Percentiles rank a stretch among this genome's conserved stretches.
Conservation (phyloP, 768 basidiomycete genomes). For the Naematelia encephala region DNA sequence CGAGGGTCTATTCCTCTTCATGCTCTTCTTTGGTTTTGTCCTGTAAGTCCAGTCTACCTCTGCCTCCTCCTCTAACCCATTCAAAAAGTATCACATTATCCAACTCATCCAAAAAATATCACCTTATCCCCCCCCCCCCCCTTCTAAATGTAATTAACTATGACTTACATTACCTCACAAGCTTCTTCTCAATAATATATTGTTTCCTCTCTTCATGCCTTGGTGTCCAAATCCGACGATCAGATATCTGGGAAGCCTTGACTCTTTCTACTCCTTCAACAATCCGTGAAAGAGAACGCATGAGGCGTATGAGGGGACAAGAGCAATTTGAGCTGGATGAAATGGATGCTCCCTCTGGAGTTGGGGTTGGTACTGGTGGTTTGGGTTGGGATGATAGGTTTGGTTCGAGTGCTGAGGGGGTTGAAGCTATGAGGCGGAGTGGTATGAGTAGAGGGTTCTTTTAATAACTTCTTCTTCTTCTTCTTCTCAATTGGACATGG, state of each 20-base stretch:
- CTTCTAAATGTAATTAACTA: too few species aligned
- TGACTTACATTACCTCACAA: neutral
- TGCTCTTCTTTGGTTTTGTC: constrained; percentile 33
- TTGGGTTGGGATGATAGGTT: neutral
- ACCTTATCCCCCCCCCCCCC: neutral
- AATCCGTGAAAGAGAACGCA: neutral
- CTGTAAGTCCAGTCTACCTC: constrained; percentile 19
- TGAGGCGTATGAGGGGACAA: neutral
- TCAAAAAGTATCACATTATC: too few species aligned
- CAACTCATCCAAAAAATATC: neutral
- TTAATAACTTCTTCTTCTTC: too few species aligned
- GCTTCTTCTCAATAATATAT: constrained; percentile 38
- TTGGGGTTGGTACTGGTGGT: neutral
- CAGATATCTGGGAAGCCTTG: constrained; percentile 41
- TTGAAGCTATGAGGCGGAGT: neutral
- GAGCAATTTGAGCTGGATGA: neutral
- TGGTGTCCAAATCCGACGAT: constrained; percentile 33
- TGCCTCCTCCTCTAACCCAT: neutral
- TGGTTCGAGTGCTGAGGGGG: neutral
- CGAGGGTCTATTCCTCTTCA: constrained; percentile 40
- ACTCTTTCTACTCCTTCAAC: neutral
- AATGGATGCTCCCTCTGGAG: neutral
- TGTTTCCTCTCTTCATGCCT: constrained; percentile 48
- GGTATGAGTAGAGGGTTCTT: neutral
- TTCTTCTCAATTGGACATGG: too few species aligned